Conservation (phyloP, 2,329 filamentous ascomycete species). For the Clonostachys sp. region DNA sequence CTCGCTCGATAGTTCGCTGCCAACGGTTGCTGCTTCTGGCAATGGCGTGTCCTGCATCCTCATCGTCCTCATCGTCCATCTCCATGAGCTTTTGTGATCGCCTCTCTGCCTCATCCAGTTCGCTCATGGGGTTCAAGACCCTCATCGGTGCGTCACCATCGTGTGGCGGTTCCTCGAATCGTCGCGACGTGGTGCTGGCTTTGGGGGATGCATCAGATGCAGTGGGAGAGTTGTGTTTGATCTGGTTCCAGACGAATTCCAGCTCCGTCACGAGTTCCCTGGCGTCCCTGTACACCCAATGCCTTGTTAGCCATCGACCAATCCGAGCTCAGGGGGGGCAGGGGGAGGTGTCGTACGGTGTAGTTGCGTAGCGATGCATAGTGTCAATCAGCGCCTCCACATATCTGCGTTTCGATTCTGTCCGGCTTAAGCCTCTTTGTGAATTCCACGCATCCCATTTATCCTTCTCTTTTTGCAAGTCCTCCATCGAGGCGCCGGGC, state of each 20-base stretch:
- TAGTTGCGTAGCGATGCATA: conserved; percentile 94
- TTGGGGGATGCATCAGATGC: conserved; percentile 55
- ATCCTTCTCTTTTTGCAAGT: conserved; percentile 54
- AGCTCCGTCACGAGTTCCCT: conserved; percentile 85
- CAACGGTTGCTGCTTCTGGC: conserved; percentile 51
- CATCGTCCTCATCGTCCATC: conserved; percentile 37
- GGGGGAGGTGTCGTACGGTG: conserved; percentile 48
- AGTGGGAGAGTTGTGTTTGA: conserved; percentile 76
- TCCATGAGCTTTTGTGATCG: conserved; percentile 44
- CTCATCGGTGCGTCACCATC: conserved; percentile 56
- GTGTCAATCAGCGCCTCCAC: conserved; percentile 92
- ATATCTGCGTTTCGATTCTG: conserved; percentile 90
- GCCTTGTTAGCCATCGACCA: not conserved
- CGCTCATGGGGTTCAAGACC: conserved; percentile 80
- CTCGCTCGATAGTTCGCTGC: conserved; percentile 78
- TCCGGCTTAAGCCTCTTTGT: conserved; percentile 77
- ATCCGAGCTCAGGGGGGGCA: not conserved
- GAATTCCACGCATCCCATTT: conserved; percentile 96
- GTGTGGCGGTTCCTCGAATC: conserved; percentile 35
- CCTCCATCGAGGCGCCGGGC: conserved; percentile 42
- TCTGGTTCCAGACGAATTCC: conserved; percentile 99
- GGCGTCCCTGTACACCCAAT: conserved; percentile 54
- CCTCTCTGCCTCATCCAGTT: conserved; percentile 66
- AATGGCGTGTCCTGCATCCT: conserved; percentile 17
- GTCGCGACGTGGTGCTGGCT: not conserved